These are phyloP conservation scores for Kuraishia hungarica DNA, from an alignment of 805 yeast species.

Conservation along the genomic window DNA sequence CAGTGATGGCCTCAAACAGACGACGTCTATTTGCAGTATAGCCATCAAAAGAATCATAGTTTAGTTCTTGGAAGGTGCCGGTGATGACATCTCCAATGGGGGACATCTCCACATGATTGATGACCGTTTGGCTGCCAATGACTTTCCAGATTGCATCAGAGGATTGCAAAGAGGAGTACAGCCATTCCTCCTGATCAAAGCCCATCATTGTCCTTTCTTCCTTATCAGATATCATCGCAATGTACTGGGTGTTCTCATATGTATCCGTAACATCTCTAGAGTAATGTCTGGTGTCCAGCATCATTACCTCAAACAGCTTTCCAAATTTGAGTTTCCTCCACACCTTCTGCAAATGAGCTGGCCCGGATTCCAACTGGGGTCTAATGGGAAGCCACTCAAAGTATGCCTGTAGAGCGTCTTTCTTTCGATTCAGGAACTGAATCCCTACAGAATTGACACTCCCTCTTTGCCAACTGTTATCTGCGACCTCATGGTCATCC, in stretches of 20 bases:
- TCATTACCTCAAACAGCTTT: constrained; percentile 10
- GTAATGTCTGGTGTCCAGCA: constrained; percentile 17
- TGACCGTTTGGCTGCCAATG: constrained; percentile 11
- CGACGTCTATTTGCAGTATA: constrained; percentile 15
- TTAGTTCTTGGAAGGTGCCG: constrained; percentile 10
- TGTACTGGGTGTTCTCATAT: constrained; percentile 12
- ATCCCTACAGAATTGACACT: constrained; percentile 14
- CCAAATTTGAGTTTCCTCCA: constrained; percentile 17
- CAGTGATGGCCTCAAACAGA: constrained; percentile 9
- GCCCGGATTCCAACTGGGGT: constrained; percentile 6
- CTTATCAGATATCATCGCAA: constrained; percentile 9
- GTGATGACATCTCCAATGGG: constrained; percentile 13
- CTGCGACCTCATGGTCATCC: constrained; percentile 21
- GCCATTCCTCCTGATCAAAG: constrained; percentile 18
- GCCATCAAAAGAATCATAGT: constrained; percentile 19
- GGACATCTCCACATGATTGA: constrained; percentile 8
- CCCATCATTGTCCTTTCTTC: constrained; percentile 18
- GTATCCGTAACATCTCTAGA: constrained; percentile 17
- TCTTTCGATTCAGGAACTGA: constrained; percentile 11
- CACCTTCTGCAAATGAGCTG: constrained; percentile 7
- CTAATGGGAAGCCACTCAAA: constrained; percentile 19
- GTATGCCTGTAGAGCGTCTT: constrained; percentile 13
- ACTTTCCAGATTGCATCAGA: constrained; percentile 11
- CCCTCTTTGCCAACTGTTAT: constrained; percentile 17
- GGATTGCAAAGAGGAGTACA: constrained; percentile 9